Conservation (phyloP, 805 yeast genomes). For the Nakazawaea ernobii region DNA sequence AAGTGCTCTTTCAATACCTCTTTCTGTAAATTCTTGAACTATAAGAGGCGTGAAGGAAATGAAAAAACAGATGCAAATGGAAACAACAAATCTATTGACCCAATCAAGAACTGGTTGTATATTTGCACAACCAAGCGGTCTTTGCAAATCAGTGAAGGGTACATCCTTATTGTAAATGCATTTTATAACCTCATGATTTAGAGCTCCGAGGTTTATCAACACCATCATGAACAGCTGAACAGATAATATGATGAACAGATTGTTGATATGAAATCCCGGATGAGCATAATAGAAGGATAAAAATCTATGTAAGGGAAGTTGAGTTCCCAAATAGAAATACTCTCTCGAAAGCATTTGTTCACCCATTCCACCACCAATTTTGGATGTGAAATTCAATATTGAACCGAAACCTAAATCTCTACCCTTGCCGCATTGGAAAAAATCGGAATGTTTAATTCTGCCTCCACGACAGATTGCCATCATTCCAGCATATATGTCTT, state of each 20-base stretch:
- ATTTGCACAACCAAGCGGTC: constrained; percentile 83
- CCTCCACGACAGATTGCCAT: constrained; percentile 87
- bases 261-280: constrained; percentile 93
- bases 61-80: constrained; percentile 89
- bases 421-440: constrained; percentile 95
- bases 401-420: constrained; percentile 93
- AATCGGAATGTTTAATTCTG: constrained; percentile 90
- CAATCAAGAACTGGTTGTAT: constrained; percentile 82
- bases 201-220: constrained; percentile 71
- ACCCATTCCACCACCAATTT: constrained; percentile 98
- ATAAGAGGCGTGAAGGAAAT: constrained; percentile 85
- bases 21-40: constrained; percentile 82
- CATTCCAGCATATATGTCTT: constrained; percentile 96
- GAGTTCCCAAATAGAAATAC: constrained; percentile 86
- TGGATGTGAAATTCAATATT: constrained; percentile 86
- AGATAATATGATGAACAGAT: constrained; percentile 79
- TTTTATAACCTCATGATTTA: constrained; percentile 62
- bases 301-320: constrained; percentile 82
- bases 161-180: constrained; percentile 62
- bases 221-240: constrained; percentile 83
- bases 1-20: constrained; percentile 73
- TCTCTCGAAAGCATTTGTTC: constrained; percentile 92
- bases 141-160: constrained; percentile 68
- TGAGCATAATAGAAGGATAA: constrained; percentile 94
- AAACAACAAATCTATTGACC: constrained; percentile 83